Conservation (phyloP, 1,284 basidiomycete species). For the Ceratobasidium sp. region DNA sequence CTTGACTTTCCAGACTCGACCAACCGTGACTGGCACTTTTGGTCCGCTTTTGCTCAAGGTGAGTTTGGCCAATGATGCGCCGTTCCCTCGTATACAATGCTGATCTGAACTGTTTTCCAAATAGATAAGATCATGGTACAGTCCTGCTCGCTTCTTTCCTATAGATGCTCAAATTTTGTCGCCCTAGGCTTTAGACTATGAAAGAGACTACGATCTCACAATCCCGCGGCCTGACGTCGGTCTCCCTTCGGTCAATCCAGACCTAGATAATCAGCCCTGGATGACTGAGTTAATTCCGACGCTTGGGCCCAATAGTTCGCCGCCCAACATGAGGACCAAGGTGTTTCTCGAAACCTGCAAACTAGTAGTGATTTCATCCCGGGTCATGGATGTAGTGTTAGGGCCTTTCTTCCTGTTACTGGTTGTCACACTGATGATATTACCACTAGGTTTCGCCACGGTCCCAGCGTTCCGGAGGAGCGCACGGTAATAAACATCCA, state of each 20-base stretch:
- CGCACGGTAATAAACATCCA: constrained; percentile 17
- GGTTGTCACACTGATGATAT: not conserved
- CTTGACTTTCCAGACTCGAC: constrained; percentile 63
- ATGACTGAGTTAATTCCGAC: not conserved
- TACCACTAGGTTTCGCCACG: not conserved
- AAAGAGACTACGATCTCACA: constrained; percentile 64
- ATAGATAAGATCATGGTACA: constrained; percentile 36
- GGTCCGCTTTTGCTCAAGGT: constrained; percentile 64
- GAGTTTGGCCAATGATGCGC: not conserved
- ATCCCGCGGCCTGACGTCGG: constrained; percentile 47
- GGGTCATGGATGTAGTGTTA: constrained; percentile 69
- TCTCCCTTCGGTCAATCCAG: constrained; percentile 1
- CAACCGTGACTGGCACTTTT: constrained; percentile 66
- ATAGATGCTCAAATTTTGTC: not conserved
- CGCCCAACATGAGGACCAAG: constrained; percentile 56
- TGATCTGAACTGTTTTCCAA: not conserved
- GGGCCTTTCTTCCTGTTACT: constrained; percentile 46
- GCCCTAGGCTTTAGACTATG: constrained; percentile 46
- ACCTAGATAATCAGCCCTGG: constrained; percentile 21
- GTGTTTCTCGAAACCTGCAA: constrained; percentile 66
- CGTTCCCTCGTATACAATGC: not conserved
- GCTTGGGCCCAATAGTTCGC: not conserved
- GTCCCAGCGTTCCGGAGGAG: not conserved
- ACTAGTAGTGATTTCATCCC: constrained; percentile 64
- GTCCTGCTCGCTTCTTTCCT: constrained; percentile 50